Evolutionary conservation across 2,329 filamentous ascomycete genomes (phyloP).

Genomic region (Drechmeria coniospora): DNA sequence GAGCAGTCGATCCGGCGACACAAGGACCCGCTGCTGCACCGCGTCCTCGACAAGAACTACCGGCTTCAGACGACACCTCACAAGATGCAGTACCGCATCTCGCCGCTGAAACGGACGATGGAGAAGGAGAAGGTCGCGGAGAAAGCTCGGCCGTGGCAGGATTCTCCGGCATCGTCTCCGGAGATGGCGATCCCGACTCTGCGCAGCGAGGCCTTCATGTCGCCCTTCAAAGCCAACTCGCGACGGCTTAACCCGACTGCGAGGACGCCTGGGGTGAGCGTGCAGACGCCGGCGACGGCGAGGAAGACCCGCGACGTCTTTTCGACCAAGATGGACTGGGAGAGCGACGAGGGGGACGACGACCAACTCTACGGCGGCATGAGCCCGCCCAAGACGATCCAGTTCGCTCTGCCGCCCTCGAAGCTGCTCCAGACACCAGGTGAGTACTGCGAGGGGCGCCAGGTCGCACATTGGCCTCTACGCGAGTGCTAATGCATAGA

Average conservation of each 20-base stretch:
- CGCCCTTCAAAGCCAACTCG: conserved; percentile 40
- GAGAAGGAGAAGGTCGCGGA: conserved; percentile 16
- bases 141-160: conserved; percentile 29
- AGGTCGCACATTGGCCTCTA: too few relatives aligned
- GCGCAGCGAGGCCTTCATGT: conserved; percentile 73
- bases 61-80: conserved; percentile 85
- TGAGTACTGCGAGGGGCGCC: conserved; percentile 30
- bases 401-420: conserved; percentile 65
- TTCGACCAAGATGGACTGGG: conserved; percentile 48
- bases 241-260: conserved; percentile 26
- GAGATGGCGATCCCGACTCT: conserved; percentile 70
- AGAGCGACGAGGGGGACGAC: conserved; percentile 57
- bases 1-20: conserved; percentile 20
- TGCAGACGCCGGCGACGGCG: conserved; percentile 53
- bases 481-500: neutral
- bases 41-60: conserved; percentile 90
- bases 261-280: conserved; percentile 69
- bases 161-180: conserved; percentile 55
- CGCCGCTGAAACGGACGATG: conserved; percentile 22
- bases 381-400: conserved; percentile 87
- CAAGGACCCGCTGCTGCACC: conserved; percentile 72
- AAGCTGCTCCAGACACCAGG: conserved; percentile 68
- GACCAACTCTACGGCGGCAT: conserved; percentile 51
- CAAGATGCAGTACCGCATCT: conserved; percentile 30
- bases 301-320: conserved; percentile 36